These are phyloP conservation scores for Mycothermus thermophilus DNA, from an alignment of 495 filamentous ascomycete genomes.

Conservation along the genomic window DNA sequence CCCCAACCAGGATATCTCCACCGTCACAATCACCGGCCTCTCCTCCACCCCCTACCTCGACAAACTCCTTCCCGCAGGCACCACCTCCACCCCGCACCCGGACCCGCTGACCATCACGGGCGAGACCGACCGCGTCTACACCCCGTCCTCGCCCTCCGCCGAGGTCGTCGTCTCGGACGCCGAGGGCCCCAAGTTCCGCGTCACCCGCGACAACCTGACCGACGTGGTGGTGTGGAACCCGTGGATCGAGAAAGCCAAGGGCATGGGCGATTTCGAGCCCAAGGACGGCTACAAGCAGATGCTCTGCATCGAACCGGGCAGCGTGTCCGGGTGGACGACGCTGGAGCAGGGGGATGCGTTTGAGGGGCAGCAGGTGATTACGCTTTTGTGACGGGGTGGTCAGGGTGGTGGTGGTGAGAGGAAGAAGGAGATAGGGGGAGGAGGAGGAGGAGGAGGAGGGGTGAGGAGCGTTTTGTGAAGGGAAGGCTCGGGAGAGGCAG, in stretches of 20 bases:
- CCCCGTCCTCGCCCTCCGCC: constrained; percentile 27
- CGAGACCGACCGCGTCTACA: constrained; percentile 67
- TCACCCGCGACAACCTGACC: constrained; percentile 64
- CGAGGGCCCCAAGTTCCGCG: constrained; percentile 48
- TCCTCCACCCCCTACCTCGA: constrained; percentile 61
- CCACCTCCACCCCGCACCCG: constrained; percentile 38
- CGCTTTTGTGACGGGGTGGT: constrained; percentile 4
- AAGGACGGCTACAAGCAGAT: constrained; percentile 82
- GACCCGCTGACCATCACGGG: constrained; percentile 43
- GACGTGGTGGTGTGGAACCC: constrained; percentile 98
- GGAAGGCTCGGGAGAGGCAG: too few relatives aligned
- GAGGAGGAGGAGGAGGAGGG: background rate
- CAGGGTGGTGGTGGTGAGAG: background rate
- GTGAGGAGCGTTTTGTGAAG: constrained; percentile 4
- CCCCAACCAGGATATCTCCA: constrained; percentile 53
- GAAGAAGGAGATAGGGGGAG: background rate
- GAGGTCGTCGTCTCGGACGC: constrained; percentile 44
- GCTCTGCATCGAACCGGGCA: constrained; percentile 86
- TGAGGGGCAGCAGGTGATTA: constrained; percentile 75
- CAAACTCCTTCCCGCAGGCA: constrained; percentile 50
- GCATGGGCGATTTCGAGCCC: constrained; percentile 78
- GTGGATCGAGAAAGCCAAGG: constrained; percentile 68
- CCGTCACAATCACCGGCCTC: constrained; percentile 56
- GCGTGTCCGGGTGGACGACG: constrained; percentile 65
- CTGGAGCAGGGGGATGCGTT: constrained; percentile 79